Conservation (phyloP, 805 yeast species). For the Candida quercuum region DNA sequence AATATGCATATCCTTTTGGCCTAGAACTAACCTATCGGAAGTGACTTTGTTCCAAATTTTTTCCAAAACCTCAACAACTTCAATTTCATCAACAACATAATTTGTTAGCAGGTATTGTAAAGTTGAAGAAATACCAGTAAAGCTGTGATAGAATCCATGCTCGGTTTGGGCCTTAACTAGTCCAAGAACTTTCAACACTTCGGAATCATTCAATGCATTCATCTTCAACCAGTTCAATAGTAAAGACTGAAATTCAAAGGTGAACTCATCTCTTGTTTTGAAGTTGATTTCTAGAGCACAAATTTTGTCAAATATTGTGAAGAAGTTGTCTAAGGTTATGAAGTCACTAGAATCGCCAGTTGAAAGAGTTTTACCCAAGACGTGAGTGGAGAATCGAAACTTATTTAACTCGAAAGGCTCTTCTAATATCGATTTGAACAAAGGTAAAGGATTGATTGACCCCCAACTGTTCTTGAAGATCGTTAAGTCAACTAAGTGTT, state of each 20-base stretch:
- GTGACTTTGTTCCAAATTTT: conserved; percentile 55
- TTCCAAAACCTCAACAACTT: conserved; percentile 30
- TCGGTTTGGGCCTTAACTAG: conserved; percentile 13
- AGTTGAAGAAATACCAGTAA: conserved; percentile 10
- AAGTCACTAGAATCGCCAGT: conserved; percentile 6
- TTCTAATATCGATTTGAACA: conserved; percentile 14
- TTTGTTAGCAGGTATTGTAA: conserved; percentile 14
- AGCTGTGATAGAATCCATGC: conserved; percentile 10
- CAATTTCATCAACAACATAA: conserved; percentile 16
- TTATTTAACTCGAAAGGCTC: conserved; percentile 19
- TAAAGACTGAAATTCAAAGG: conserved; percentile 24
- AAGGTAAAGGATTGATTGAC: conserved; percentile 10
- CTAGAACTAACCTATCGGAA: conserved; percentile 54
- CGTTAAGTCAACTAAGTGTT: conserved; percentile 16
- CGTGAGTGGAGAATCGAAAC: conserved; percentile 24
- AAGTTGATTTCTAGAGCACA: conserved; percentile 10
- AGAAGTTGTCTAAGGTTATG: conserved; percentile 11
- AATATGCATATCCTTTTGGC: conserved; percentile 61
- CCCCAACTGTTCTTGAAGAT: conserved; percentile 26
- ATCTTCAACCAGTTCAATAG: conserved; percentile 16
- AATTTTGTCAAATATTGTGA: conserved; percentile 3
- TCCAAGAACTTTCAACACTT: conserved; percentile 14
- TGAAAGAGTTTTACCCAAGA: conserved; percentile 15
- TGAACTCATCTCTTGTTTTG: conserved; percentile 26
- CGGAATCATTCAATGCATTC: conserved; percentile 13